phyloP scores from a whole-genome alignment of 129 eudicot genomes.

The Oenanthe sinensis region DNA sequence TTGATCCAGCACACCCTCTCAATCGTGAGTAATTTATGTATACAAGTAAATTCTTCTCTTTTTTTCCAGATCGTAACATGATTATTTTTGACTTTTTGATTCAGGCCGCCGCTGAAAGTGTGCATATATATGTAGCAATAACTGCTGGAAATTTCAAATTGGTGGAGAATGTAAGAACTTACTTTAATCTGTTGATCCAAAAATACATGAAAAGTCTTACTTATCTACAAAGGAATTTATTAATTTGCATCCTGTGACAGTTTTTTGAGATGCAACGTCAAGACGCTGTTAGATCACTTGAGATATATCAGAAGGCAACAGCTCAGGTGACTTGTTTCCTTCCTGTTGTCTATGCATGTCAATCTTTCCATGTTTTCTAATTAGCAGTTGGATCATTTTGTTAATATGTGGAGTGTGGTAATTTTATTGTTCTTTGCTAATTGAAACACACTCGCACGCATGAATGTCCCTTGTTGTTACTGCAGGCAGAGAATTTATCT shows the following conservation, averaged over 20 bases:
- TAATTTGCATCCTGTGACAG: constrained; percentile 27
- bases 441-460: background rate
- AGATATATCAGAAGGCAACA: constrained; percentile 51
- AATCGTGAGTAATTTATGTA: constrained; percentile 33
- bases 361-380: background rate
- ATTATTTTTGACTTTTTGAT: constrained; percentile 10
- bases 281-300: constrained; percentile 71
- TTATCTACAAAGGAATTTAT: background rate
- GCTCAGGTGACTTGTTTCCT: constrained; percentile 39
- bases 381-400: background rate
- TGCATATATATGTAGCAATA: constrained; percentile 55
- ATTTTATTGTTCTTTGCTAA: background rate
- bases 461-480: background rate
- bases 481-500: constrained; percentile 59
- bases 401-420: background rate
- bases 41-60: background rate
- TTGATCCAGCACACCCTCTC: constrained; percentile 63
- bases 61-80: background rate
- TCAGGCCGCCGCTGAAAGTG: constrained; percentile 74
- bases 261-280: constrained; percentile 71
- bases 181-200: background rate
- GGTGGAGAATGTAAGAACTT: constrained; percentile 50
- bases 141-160: constrained; percentile 55
- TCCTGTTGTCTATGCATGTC: background rate
- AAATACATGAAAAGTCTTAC: background rate